Base-by-base conservation (phyloP, 164 flowering plant species). In the Macadamia tetraphylla region DNA sequence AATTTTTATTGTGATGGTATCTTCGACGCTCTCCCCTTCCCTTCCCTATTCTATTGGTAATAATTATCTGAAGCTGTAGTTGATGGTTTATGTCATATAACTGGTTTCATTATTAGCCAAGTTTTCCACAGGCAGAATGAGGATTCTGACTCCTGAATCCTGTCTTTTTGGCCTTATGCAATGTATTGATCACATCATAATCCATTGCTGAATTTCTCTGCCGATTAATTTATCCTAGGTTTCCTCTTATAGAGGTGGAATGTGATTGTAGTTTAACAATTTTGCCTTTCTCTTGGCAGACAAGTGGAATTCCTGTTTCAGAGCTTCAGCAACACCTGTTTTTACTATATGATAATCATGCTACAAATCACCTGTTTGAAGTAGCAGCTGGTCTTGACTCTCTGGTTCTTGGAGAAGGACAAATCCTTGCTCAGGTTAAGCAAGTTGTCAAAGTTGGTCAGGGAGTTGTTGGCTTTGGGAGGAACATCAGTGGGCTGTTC, bases 341-440 rank as follows among this genome's bases (percentile, higher is more conserved):
- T 82, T 67, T 95, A 71, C 79, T 95, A 44, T 82, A 90, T 51
- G 91, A 95, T 76, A 81, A 84, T 6, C 97, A 95, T 75, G 98
- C 87, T 6, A 92, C 99, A 2, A 89, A 84, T 67, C 99, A 95
- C 80, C 58, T 95, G 14, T 95, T 95, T 70, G 94, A 90, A 77
- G 99, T 95, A 9, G 86, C 99, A 7, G 92, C 99, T 17, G 99
- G 99, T 49, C 92, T 95, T 6, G 99, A 95, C 75, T 89, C 97
- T 43, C 90, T 94, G 72, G 98, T 92, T 31, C 79, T 94, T 4
- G 99, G 99, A 60, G 99, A 94, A 81, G 98, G 97, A 52, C 97
- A 90, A 75, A 94, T 94, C 66, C 97, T 94, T 72, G 86, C 97
- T 51, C 99, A 94, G 77, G 99, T 94, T 53, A 94, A 88, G 71